Base-by-base conservation (phyloP, 2,329 filamentous ascomycete genomes). In the Seiridium cupressi region DNA sequence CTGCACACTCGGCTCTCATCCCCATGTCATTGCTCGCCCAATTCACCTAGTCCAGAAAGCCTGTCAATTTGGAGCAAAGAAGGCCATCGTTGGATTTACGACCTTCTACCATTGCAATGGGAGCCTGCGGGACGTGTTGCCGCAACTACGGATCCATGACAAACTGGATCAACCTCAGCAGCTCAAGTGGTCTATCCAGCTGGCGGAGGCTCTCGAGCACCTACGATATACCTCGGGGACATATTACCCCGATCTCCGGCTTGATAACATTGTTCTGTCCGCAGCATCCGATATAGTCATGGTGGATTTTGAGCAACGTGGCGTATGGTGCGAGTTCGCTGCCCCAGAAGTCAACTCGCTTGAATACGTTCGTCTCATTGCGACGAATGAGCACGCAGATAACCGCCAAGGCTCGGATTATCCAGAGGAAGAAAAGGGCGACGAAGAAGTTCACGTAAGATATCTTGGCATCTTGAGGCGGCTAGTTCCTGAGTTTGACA, bases 221-320 rank as follows among this genome's bases (percentile, higher is more conserved):
- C 73, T 85, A 49, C 79, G 78, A 54, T 70, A 75, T 51, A 73
- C 75, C 11, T 77, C 77, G 9, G 68, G 67, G 42, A 77, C 78
- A 32, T 86, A 83, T 66, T 87, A 87, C 63, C 82, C 84, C 1
- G 84, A 87, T 63, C 76, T 87, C 11, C 81, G 84, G 11, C 78
- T 87, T 4, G 84, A 87, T 69, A 87, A 87, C 64, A 75, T 87
- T 40, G 80, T 87, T 3, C 70, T 86, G 11, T 81, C 82, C 1
- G 74, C 74, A 31, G 65, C 72, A 1, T 73, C 73, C 26, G 77
- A 85, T 58, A 71, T 80, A 8, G 68, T 87, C 66, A 81, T 88
- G 78, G 78, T 87, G 4, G 85, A 88, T 62, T 86, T 88, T 66
- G 85, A 88, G 70, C 84, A 87, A 69, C 79, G 85, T 38, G 84